Evolutionary conservation across 1,284 basidiomycete genomes (phyloP).

Genomic region (Fomitopsis betulina): DNA sequence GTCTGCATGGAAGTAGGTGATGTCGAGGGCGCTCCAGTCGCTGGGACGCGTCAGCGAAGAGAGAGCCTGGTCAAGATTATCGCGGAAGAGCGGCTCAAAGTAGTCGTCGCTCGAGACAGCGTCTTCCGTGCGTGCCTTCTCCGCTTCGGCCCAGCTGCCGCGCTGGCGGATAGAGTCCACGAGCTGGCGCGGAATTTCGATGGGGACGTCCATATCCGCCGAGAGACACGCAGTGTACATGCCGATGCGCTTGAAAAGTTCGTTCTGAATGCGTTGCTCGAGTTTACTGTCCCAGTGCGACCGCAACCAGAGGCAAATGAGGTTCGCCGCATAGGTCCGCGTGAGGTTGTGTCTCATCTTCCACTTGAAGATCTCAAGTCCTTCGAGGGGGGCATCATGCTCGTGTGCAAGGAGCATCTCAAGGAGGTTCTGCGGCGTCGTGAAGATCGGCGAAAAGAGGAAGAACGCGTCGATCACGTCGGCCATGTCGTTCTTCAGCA

Average conservation of each 20-base stretch:
- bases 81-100: conserved; percentile 4
- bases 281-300: conserved; percentile 61
- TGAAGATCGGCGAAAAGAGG: conserved; percentile 74
- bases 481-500: conserved; percentile 24
- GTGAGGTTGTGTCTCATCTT: conserved; percentile 47
- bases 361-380: conserved; percentile 43
- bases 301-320: conserved; percentile 74
- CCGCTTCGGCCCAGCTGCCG: conserved; percentile 2
- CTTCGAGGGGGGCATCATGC: conserved; percentile 33
- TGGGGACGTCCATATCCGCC: conserved; percentile 8
- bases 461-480: conserved; percentile 57
- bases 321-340: conserved; percentile 60
- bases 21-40: conserved; percentile 6
- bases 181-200: conserved; percentile 2
- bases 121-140: background rate
- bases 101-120: background rate
- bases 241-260: conserved; percentile 33
- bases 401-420: conserved; percentile 56
- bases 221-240: conserved; percentile 26
- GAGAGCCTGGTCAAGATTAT: conserved; percentile 1
- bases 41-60: background rate
- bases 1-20: conserved; percentile 9
- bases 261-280: conserved; percentile 39
- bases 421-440: conserved; percentile 52
- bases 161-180: background rate